Conservation (phyloP, 257 asterid genomes). For the Knoxia roxburghii region DNA sequence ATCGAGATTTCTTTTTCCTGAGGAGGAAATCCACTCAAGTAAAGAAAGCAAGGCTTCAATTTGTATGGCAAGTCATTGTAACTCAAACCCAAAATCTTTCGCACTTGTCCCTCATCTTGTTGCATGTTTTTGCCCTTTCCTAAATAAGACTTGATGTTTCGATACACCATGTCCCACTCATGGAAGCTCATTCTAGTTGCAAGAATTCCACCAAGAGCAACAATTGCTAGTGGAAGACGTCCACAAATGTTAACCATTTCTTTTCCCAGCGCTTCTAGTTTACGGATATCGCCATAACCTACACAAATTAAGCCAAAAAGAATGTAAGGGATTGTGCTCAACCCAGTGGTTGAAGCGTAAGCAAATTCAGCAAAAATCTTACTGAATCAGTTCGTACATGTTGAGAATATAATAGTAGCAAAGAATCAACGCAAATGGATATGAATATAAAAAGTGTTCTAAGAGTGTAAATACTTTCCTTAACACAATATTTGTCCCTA, state of each 20-base stretch:
- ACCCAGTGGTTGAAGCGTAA: too few species aligned
- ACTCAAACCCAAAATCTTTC: not conserved
- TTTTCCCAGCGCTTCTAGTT: not conserved
- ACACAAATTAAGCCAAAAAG: not conserved
- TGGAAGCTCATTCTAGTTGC: not conserved
- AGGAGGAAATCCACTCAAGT: too few species aligned
- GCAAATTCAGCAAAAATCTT: too few species aligned
- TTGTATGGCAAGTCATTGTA: too few species aligned
- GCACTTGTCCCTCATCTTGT: not conserved
- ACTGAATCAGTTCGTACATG: too few species aligned
- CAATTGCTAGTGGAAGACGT: not conserved
- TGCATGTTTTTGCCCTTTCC: not conserved
- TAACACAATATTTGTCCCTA: too few species aligned
- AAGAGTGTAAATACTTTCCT: too few species aligned
- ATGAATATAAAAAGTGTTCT: too few species aligned
- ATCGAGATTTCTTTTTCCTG: not conserved
- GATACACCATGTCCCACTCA: not conserved
- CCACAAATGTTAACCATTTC: conserved; percentile 6
- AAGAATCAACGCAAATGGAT: too few species aligned
- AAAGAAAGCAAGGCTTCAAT: too few species aligned
- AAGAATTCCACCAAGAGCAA: conserved; percentile 8
- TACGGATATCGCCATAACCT: not conserved
- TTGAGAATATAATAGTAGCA: too few species aligned
- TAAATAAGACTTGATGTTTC: not conserved
- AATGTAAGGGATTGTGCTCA: too few species aligned